Evolutionary conservation across 1,284 basidiomycete species (phyloP).

Genomic region (Sanghuangporus baumii): DNA sequence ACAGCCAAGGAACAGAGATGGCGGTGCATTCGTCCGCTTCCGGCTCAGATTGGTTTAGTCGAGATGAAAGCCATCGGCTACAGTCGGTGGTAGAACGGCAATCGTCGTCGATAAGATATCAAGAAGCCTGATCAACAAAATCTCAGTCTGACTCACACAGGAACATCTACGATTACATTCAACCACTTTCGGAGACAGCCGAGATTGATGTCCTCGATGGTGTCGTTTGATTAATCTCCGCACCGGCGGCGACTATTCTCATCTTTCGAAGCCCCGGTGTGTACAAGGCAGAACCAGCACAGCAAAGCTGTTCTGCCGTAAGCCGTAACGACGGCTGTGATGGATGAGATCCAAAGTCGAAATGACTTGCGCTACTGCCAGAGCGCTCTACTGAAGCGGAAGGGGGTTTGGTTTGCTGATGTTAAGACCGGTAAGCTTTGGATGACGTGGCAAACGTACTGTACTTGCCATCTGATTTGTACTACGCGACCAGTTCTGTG

Average conservation of each 20-base stretch:
- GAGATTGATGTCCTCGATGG: background rate
- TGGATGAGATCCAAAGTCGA: background rate
- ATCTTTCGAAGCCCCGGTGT: background rate
- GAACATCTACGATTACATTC: background rate
- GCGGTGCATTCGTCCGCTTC: background rate
- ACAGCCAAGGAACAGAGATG: background rate
- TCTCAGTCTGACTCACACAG: background rate
- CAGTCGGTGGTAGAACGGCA: background rate
- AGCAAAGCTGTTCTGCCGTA: background rate
- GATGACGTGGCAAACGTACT: background rate
- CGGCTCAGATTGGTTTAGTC: background rate
- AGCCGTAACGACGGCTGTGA: background rate
- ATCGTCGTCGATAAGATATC: background rate
- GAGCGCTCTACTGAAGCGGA: background rate
- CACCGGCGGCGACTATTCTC: background rate
- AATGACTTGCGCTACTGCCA: background rate
- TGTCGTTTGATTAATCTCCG: background rate
- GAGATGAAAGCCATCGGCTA: background rate
- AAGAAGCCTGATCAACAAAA: background rate
- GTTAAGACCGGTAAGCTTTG: background rate
- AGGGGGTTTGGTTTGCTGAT: background rate
- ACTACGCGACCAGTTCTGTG: background rate
- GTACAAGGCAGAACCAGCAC: background rate
- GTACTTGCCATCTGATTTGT: background rate
- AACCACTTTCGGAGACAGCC: background rate